Evolutionary conservation across 176 grass and related monocot genomes (phyloP).

Genomic region (Alopecurus myosuroides): DNA sequence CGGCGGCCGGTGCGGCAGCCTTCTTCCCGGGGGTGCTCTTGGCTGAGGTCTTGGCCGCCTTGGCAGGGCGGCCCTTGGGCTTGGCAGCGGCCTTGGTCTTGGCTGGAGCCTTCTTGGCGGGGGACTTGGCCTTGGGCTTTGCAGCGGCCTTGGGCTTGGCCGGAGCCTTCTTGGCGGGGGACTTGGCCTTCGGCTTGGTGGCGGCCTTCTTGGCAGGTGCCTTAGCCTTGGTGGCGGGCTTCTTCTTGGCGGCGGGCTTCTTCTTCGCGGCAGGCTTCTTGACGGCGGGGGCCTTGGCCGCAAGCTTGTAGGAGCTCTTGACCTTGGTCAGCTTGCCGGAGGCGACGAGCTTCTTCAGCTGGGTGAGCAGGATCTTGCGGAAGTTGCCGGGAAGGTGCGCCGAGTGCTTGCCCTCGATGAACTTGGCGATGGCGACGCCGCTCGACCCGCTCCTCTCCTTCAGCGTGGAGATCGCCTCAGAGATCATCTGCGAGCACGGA

Average conservation of each 20-base stretch:
- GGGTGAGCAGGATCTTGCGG: slow-evolving; percentile 48
- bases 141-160: not conserved
- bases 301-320: too few relatives aligned
- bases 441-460: slow-evolving; percentile 76
- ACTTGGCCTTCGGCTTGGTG: slow-evolving; percentile 12
- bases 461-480: slow-evolving; percentile 55
- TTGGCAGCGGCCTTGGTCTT: not conserved
- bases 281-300: slow-evolving; percentile 41
- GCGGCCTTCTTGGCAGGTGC: slow-evolving; percentile 10
- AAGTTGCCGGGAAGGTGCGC: slow-evolving; percentile 43
- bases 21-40: slow-evolving; percentile 41
- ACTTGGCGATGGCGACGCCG: slow-evolving; percentile 63
- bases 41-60: slow-evolving; percentile 49
- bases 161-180: not conserved
- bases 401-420: slow-evolving; percentile 75
- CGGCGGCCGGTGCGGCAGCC: not conserved
- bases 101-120: not conserved
- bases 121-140: not conserved
- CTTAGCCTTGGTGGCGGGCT: slow-evolving; percentile 12
- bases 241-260: not conserved
- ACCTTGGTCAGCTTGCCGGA: too few relatives aligned
- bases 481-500: slow-evolving; percentile 47
- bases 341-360: slow-evolving; percentile 66
- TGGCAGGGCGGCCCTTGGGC: slow-evolving; percentile 20
- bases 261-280: not conserved